Evolutionary conservation across 1,284 basidiomycete species (phyloP), one percentile per base, ranked within the genome.

Genomic region (Ceratobasidium sp.): DNA sequence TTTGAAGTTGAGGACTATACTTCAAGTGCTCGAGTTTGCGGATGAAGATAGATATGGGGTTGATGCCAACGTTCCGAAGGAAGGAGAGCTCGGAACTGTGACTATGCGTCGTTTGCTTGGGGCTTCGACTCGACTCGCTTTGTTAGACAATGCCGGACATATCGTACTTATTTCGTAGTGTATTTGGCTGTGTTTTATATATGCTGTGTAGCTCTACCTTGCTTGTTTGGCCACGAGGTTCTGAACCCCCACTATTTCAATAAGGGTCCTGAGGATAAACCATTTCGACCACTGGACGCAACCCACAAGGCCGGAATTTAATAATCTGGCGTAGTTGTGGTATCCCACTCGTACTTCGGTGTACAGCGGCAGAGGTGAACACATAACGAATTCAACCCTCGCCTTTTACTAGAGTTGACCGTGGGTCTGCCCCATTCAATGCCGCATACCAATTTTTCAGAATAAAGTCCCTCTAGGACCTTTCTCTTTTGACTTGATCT

Each of bases 391-490:
- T 67, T 67, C 64, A 67, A 67, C 64, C 64, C 64, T 67, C 64
- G 64, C 64, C 64, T 67, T 67, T 67, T 67, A 67, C 64, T 67
- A 67, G 64, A 67, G 64, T 67, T 67, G 64, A 67, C 64, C 64
- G 64, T 67, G 64, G 53, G 64, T 56, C 64, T 50, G 64, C 53
- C 64, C 56, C 64, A 42, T 19, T 29, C 36, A 36, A 67, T 44
- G 64, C 54, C 64, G 64, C 64, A 30, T 56, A 42, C n/a, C 42
- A 67, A 67, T 67, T 67, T 56, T 67, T 67, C 64, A 47, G 53
- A 47, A 36, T 23, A 56, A 30, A 25, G 25, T 49, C 62, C 53
- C 36, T 67, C 27, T 1, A 30, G 52, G 62, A 25, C 53, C 52
- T 27, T 33, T 33, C 44, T 60, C 44, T 60, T 60, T 60, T 60